Conservation (phyloP, 2,329 filamentous ascomycete species). For the Beauveria asiatica region DNA sequence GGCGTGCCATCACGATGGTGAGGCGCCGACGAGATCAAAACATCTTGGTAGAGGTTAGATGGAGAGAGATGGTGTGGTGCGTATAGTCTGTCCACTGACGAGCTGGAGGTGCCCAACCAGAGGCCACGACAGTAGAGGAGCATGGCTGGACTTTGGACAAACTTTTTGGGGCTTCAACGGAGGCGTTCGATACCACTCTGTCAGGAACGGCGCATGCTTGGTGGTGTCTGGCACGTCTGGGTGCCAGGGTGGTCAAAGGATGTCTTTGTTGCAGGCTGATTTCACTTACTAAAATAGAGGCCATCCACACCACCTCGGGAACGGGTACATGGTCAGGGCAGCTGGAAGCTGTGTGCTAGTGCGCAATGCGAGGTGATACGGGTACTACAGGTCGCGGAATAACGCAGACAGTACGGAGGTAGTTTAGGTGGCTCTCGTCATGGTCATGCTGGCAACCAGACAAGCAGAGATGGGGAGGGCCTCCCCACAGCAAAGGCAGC, state of each 20-base stretch:
- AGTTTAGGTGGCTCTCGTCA: neutral
- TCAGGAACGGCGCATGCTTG: neutral
- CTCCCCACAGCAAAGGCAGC: constrained; percentile 7
- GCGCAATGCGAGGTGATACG: constrained; percentile 7
- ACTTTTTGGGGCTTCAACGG: neutral
- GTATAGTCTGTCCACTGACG: neutral
- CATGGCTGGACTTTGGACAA: neutral
- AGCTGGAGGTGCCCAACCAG: constrained; percentile 5
- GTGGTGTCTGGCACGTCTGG: neutral
- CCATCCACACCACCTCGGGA: constrained; percentile 1
- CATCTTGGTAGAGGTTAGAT: neutral
- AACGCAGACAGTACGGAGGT: neutral
- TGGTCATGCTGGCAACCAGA: constrained; percentile 3
- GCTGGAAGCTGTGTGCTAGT: neutral
- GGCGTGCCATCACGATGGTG: neutral
- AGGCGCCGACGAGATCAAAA: neutral
- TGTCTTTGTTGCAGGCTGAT: neutral
- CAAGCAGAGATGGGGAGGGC: neutral
- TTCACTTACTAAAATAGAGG: neutral
- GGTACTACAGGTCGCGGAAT: neutral
- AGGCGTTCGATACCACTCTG: constrained; percentile 8
- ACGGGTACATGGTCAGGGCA: neutral
- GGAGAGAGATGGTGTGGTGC: neutral
- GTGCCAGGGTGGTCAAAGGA: neutral
- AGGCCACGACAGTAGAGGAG: neutral